These are phyloP conservation scores for Plantago major DNA, from an alignment of 257 asterid genomes.

Conservation along the genomic window DNA sequence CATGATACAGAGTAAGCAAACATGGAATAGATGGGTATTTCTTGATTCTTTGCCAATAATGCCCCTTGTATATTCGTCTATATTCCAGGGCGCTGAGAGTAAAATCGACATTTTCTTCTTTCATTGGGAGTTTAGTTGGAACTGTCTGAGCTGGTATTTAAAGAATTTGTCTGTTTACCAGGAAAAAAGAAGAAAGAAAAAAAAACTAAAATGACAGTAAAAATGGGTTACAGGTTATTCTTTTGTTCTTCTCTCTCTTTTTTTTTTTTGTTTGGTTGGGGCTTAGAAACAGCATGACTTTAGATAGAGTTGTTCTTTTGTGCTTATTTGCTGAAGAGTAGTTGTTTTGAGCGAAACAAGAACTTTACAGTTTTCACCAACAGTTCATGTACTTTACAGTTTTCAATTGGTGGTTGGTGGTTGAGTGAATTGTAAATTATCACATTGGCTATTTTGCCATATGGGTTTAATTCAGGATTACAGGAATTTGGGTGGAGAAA, in stretches of 20 bases:
- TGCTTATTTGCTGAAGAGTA: slow-evolving; percentile 21
- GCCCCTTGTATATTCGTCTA: slow-evolving; percentile 32
- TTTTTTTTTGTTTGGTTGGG: slow-evolving; percentile 15
- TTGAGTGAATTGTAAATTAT: slow-evolving; percentile 46
- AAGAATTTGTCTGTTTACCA: slow-evolving; percentile 15
- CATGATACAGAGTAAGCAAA: slow-evolving; percentile 37
- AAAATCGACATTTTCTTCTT: slow-evolving; percentile 1
- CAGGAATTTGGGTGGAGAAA: slow-evolving; percentile 23
- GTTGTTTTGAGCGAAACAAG: slow-evolving; percentile 16
- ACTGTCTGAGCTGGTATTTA: neutral
- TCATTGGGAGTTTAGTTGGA: neutral
- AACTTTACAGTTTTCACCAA: slow-evolving; percentile 2
- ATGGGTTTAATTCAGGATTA: slow-evolving; percentile 16
- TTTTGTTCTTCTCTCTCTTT: slow-evolving; percentile 1
- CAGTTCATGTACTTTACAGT: slow-evolving; percentile 15
- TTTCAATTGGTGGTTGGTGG: slow-evolving; percentile 20
- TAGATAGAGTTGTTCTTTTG: slow-evolving; percentile 23
- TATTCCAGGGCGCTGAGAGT: slow-evolving; percentile 8
- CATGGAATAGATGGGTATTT: slow-evolving; percentile 32
- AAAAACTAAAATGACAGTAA: slow-evolving; percentile 17
- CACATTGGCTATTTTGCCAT: slow-evolving; percentile 19
- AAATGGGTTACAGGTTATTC: slow-evolving; percentile 19
- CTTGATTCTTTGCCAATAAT: slow-evolving; percentile 43
- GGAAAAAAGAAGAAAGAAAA: slow-evolving; percentile 20
- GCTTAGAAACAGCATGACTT: slow-evolving; percentile 11